Percentiles rank a stretch among this genome's conserved stretches.
Evolutionary conservation across 805 yeast genomes (phyloP).

Genomic region (Blastobotrys attinorum): DNA sequence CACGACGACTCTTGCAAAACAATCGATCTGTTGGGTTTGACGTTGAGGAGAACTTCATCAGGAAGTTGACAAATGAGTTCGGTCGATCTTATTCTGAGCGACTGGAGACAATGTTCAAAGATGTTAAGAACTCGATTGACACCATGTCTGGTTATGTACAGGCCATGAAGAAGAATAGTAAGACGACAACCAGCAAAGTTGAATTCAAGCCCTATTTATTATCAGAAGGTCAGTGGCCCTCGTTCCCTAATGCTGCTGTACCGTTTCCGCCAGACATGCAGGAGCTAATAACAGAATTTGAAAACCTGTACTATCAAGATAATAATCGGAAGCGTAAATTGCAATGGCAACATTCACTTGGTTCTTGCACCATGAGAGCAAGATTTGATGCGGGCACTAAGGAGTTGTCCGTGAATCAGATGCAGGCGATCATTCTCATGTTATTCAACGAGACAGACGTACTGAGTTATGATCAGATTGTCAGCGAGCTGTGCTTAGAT

Average conservation of each 20-base stretch:
- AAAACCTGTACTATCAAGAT: conserved; percentile 17
- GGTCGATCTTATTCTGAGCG: conserved; percentile 36
- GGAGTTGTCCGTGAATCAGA: conserved; percentile 21
- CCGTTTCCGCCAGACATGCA: conserved; percentile 22
- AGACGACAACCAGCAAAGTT: no score
- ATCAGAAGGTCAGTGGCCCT: conserved; percentile 27
- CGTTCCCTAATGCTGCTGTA: conserved; percentile 21
- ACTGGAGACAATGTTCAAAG: conserved; percentile 91
- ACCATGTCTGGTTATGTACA: no score
- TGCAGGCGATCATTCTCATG: conserved; percentile 25
- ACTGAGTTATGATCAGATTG: conserved; percentile 15
- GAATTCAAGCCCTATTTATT: conserved; percentile 38
- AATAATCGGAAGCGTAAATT: conserved; percentile 12
- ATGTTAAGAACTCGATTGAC: conserved; percentile 73
- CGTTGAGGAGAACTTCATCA: not conserved
- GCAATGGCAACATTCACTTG: conserved; percentile 25
- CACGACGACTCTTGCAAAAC: not conserved
- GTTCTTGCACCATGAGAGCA: conserved; percentile 25
- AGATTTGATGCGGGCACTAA: conserved; percentile 23
- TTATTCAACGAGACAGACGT: conserved; percentile 18
- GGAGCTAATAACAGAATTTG: conserved; percentile 18
- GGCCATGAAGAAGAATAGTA: no score
- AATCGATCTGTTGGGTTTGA: not conserved
- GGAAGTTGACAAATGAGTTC: not conserved
- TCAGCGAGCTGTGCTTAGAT: no score